phyloP scores from a whole-genome alignment of 23 red algal species.

The Gracilaria vermiculophylla region DNA sequence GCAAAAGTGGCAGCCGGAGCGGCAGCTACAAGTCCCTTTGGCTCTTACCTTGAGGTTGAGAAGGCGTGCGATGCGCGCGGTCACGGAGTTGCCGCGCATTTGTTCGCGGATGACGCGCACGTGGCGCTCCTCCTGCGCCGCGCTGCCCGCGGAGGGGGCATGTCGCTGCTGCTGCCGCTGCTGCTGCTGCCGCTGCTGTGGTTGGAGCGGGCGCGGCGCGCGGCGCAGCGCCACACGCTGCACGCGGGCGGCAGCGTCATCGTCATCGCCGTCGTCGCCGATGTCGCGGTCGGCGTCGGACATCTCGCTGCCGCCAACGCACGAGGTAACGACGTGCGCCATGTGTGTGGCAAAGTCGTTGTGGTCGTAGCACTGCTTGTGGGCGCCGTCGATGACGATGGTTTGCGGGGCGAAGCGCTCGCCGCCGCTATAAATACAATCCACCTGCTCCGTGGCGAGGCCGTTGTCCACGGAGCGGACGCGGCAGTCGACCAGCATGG shows the following conservation, averaged over 20 bases:
- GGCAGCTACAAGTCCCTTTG: not conserved
- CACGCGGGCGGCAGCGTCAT: not conserved
- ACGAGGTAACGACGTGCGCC: not conserved
- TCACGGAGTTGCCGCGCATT: not conserved
- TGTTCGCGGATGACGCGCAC: not conserved
- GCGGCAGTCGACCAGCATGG: not conserved
- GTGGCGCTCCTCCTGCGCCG: not conserved
- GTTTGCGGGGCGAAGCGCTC: not conserved
- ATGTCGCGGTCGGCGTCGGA: not conserved
- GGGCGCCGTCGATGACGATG: not conserved
- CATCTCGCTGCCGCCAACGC: not conserved
- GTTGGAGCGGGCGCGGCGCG: not conserved
- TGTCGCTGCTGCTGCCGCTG: too few relatives aligned
- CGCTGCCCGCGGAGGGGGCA: too few relatives aligned
- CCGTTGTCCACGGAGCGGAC: not conserved
- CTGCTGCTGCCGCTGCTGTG: too few relatives aligned
- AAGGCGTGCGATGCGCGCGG: not conserved
- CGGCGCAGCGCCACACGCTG: not conserved
- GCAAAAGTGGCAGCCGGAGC: not conserved
- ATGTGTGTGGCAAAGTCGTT: not conserved
- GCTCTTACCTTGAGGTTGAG: not conserved
- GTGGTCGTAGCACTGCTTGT: conserved; percentile 5
- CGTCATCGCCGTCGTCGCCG: not conserved
- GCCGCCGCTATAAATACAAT: not conserved
- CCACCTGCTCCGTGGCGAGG: not conserved